Conservation (phyloP, 1,284 basidiomycete genomes). For the Leccinum griseonigrum region DNA sequence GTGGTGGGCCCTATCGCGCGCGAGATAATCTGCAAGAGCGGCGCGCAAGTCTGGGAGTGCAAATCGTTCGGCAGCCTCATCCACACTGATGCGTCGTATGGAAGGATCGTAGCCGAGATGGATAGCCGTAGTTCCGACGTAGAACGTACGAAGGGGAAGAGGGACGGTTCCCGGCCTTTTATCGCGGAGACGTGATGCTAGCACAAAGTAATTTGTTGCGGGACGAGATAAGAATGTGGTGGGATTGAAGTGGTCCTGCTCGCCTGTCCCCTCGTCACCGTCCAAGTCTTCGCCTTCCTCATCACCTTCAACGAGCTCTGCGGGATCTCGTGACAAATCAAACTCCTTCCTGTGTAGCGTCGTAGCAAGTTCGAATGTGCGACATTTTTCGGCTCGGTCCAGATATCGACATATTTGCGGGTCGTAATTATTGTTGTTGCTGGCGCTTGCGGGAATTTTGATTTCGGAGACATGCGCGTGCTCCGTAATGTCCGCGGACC, state of each 20-base stretch:
- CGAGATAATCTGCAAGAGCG: background rate
- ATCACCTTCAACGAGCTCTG: background rate
- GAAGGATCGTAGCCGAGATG: background rate
- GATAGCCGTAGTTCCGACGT: background rate
- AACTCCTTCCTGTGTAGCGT: background rate
- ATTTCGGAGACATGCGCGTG: background rate
- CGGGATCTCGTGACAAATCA: background rate
- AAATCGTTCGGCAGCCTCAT: background rate
- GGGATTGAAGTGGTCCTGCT: background rate
- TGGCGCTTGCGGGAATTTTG: background rate
- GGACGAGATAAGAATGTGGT: background rate
- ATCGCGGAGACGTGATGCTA: background rate
- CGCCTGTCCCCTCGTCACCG: background rate
- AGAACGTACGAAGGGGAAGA: background rate
- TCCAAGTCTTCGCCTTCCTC: background rate
- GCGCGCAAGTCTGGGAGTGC: background rate
- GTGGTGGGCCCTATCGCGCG: background rate
- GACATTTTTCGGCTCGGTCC: background rate
- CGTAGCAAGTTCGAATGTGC: background rate
- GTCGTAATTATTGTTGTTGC: background rate
- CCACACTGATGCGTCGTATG: background rate
- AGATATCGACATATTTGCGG: background rate
- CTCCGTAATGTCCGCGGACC: background rate
- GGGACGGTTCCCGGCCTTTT: background rate
- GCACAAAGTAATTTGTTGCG: background rate